Evolutionary conservation across 148 eudicot species (phyloP), one percentile per base, ranked within the genome.

Genomic region (Polygonum aviculare): DNA sequence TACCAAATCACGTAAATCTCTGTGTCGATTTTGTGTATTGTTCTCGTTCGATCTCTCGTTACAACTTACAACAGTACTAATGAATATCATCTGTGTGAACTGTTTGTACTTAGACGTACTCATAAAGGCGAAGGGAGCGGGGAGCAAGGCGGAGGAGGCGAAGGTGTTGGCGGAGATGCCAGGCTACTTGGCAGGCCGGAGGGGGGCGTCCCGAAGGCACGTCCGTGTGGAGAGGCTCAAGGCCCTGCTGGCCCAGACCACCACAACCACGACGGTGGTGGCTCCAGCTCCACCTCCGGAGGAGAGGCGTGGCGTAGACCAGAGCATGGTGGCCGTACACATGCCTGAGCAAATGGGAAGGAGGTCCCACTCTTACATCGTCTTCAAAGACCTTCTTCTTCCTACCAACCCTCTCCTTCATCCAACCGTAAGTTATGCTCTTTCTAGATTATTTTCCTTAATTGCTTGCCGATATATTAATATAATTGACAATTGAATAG

Each of bases 291-390:
- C 18, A 15, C 7, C 74, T 18, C 12, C 11, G 48, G 40, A 49
- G 35, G 1, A 45, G 33, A 16, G 16, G 36, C 60, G 31, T 48
- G 26, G 1, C 19, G 38, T 22, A 8, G 38, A 19, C 12, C 26
- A 77, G 60, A 18, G 40, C 72, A 73, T 7, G 19, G 39, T 48
- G 39, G 77, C 77, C 3, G 77, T 75, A 1, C 62, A 49, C 5
- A 39, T 75, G 22, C 77, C 77, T 52, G 77, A 75, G 69, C 49
- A 75, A 15, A 52, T 39, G 47, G 65, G 63, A 14, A 75, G 51
- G 67, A 75, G 35, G 77, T 55, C 77, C n/a, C 77, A 75, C 44
- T 75, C 77, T 12, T 54, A 49, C 67, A 75, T 75, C 48, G 69
- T 75, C 49, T 75, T 75, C 77, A 57, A 75, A 55, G 69, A 75